These are phyloP conservation scores for Picocystis salinarum DNA, from an alignment of 139 green algal genomes.

Conservation along the genomic window DNA sequence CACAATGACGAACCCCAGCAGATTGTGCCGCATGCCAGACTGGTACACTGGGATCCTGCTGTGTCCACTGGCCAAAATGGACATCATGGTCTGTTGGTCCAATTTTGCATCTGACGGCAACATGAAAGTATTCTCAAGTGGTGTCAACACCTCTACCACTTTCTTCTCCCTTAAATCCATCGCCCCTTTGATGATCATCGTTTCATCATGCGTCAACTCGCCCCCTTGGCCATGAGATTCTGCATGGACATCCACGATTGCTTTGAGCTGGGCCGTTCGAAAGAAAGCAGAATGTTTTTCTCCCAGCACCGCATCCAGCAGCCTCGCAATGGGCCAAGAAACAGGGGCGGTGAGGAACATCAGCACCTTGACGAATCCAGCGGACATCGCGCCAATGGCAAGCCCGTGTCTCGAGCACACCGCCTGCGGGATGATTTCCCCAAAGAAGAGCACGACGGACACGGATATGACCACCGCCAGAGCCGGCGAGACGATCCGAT, in stretches of 20 bases:
- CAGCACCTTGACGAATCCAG: constrained; percentile 10
- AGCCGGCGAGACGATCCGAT: constrained; percentile 38
- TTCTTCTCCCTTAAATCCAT: constrained; percentile 18
- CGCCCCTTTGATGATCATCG: constrained; percentile 21
- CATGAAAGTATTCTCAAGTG: constrained; percentile 41
- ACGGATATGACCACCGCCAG: constrained; percentile 53
- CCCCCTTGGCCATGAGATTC: constrained; percentile 48
- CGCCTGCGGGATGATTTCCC: constrained; percentile 18
- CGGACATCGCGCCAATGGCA: constrained; percentile 12
- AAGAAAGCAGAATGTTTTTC: constrained; percentile 44
- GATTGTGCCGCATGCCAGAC: constrained; percentile 7
- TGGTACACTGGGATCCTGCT: constrained; percentile 57
- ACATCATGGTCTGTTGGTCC: constrained; percentile 29
- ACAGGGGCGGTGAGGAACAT: constrained; percentile 8
- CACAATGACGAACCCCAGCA: constrained; percentile 51
- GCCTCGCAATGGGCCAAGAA: constrained; percentile 19
- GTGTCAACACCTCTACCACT: constrained; percentile 16
- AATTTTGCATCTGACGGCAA: constrained; percentile 36
- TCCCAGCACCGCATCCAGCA: constrained; percentile 36
- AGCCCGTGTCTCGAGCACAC: constrained; percentile 20
- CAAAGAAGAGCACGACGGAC: constrained; percentile 39
- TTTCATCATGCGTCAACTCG: constrained; percentile 22
- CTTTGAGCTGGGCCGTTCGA: constrained; percentile 62
- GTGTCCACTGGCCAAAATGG: constrained; percentile 53
- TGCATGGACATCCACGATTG: constrained; percentile 66